These are phyloP conservation scores for Periglandula ipomoeae DNA, from an alignment of 2,329 filamentous ascomycete genomes.

Conservation along the genomic window DNA sequence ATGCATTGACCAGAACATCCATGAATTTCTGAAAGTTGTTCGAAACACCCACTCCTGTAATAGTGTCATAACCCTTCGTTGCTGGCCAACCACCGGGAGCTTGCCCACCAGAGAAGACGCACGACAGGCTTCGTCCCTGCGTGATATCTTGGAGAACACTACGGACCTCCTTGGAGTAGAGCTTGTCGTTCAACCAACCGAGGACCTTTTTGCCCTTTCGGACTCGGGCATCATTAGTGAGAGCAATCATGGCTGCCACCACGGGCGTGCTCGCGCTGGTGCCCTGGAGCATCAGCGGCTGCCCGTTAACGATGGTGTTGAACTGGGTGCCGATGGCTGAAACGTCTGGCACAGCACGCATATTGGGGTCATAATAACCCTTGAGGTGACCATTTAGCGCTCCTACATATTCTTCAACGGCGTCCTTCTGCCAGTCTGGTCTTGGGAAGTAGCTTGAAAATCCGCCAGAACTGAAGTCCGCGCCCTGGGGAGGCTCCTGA, in stretches of 20 bases:
- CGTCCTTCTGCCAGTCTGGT: constrained; percentile 35
- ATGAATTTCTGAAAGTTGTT: constrained; percentile 30
- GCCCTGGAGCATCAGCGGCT: constrained; percentile 23
- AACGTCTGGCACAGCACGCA: constrained; percentile 42
- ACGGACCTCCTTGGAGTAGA: constrained; percentile 33
- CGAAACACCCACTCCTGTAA: constrained; percentile 41
- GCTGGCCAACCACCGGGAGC: constrained; percentile 35
- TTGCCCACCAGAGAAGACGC: constrained; percentile 24
- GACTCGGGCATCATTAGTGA: constrained; percentile 45
- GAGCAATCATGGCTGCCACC: constrained; percentile 42
- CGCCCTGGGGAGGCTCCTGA: constrained; percentile 28
- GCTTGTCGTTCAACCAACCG: constrained; percentile 43
- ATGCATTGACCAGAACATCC: constrained; percentile 21
- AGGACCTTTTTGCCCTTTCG: constrained; percentile 36
- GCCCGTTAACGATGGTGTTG: constrained; percentile 23
- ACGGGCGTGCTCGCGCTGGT: constrained; percentile 46
- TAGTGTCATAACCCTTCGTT: constrained; percentile 35
- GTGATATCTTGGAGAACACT: constrained; percentile 32
- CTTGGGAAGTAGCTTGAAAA: constrained; percentile 42
- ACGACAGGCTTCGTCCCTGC: constrained; percentile 30
- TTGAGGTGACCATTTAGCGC: constrained; percentile 31
- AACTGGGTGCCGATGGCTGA: constrained; percentile 51
- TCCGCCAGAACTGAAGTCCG: constrained; percentile 40
- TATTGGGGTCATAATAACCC: constrained; percentile 34
- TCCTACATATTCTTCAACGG: constrained; percentile 31